phyloP scores from a whole-genome alignment of 768 basidiomycete species.

The Ramaria sp. region DNA sequence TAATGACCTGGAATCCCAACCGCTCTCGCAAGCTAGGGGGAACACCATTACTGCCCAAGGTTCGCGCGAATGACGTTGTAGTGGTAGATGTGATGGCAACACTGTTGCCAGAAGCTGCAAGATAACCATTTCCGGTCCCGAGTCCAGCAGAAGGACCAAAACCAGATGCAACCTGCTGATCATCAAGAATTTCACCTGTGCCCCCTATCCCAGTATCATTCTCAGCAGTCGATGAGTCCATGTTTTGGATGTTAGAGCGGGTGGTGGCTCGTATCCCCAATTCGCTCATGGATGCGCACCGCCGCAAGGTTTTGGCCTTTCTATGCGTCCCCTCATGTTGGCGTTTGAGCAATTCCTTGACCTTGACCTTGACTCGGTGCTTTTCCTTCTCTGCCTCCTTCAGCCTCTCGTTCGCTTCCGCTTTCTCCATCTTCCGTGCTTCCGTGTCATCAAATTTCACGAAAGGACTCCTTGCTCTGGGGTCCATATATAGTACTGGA shows the following conservation, averaged over 20 bases:
- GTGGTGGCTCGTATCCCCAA: constrained; percentile 31
- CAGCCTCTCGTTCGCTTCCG: constrained; percentile 30
- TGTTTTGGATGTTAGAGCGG: constrained; percentile 38
- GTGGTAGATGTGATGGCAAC: constrained; percentile 86
- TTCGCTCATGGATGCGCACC: constrained; percentile 68
- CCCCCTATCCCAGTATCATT: constrained; percentile 21
- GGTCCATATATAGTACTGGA: constrained; percentile 79
- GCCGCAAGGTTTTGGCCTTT: constrained; percentile 46
- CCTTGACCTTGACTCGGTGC: constrained; percentile 19
- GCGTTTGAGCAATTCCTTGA: constrained; percentile 19
- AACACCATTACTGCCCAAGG: constrained; percentile 32
- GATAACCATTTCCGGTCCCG: constrained; percentile 39
- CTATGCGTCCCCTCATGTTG: constrained; percentile 20
- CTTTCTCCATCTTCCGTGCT: constrained; percentile 52
- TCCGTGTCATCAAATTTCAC: constrained; percentile 67
- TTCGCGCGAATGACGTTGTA: constrained; percentile 60
- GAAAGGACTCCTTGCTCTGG: constrained; percentile 63
- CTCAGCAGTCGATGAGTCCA: constrained; percentile 27
- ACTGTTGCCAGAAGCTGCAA: constrained; percentile 93
- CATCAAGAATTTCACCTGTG: constrained; percentile 38
- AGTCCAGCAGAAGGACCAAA: constrained; percentile 1
- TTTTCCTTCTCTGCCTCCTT: constrained; percentile 29
- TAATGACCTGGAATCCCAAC: constrained; percentile 55
- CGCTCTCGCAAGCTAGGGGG: constrained; percentile 44
- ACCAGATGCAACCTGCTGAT: constrained; percentile 34